Evolutionary conservation across 164 flowering plant genomes (phyloP).

Genomic region (Chimonanthus salicifolius): DNA sequence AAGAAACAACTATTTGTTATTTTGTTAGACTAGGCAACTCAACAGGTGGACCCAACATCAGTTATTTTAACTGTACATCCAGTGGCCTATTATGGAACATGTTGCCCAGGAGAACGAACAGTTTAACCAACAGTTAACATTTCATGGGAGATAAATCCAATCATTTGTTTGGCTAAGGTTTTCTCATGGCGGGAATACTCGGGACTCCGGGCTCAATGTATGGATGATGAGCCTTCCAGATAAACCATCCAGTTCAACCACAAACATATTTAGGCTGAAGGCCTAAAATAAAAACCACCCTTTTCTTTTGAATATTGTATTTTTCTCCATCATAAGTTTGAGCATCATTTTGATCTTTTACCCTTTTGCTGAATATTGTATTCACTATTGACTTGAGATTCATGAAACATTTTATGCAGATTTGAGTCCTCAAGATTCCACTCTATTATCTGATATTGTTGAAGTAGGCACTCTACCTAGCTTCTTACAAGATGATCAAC

Average conservation of each 20-base stretch:
- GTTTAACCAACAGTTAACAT: neutral
- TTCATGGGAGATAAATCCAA: no score
- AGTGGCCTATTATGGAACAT: neutral
- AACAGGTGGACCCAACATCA: neutral
- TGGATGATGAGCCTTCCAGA: neutral
- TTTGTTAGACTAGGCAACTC: neutral
- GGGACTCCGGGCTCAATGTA: neutral
- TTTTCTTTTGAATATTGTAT: neutral
- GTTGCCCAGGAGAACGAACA: neutral
- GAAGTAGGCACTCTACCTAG: conserved; percentile 73
- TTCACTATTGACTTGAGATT: conserved; percentile 4
- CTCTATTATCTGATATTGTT: conserved; percentile 65
- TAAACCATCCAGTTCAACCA: neutral
- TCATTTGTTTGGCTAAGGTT: neutral
- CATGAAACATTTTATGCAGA: conserved; percentile 39
- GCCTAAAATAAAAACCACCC: neutral
- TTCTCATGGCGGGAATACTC: neutral
- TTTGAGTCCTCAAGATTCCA: conserved; percentile 84
- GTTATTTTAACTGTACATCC: no score
- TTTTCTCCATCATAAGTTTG: neutral
- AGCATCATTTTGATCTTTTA: neutral
- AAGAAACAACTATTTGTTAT: no score
- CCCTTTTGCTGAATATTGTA: neutral
- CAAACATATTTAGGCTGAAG: neutral
- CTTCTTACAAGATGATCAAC: conserved; percentile 52